Base-by-base conservation (phyloP, 495 filamentous ascomycete genomes). In the Echria macrotheca region DNA sequence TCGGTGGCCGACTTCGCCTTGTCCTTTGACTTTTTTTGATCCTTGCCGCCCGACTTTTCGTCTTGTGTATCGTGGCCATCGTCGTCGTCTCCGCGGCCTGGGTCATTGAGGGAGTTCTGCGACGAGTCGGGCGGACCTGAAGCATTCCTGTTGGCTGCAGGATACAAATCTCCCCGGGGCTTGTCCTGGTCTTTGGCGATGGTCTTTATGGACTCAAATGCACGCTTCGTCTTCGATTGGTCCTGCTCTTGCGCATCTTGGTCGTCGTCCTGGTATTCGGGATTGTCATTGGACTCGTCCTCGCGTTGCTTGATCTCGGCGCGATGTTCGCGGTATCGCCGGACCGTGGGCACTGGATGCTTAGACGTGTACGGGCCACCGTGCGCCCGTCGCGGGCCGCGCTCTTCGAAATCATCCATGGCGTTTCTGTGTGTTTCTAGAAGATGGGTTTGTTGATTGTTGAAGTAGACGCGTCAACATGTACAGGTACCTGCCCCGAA, bases 311-410 rank as follows among this genome's bases (percentile, higher is more conserved):
- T 63, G 15, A 78, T 66, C 48, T 79, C 63, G 33, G 70, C 64
- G 41, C 76, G 74, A 43, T 77, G 74, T 43, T 82, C 69, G n/a
- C 71, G 70, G 56, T 85, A 86, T 4, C 68, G 65, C 56, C 79
- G 71, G n/a, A 85, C 65, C 14, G 80, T 85, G 12, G 82, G 82
- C 21, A 86, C 73, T 0, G 76, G 76, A 53, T 85, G 78, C 43
- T 72, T 71, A 4, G 69, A 62, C 9, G 67, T 76, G 58, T 83
- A 81, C 8, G 79, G 75, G 6, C 70, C 67, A 23, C 66, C 67
- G 47, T 79, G 70, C 17, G 69, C 72, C 36, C 69, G 69, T 15
- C 58, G 60, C 9, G 62, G 52, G n/a, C 66, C 69, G 24, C 76
- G 64, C 4, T 70, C 69, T 14, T 78, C 73, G 33, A 76, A 68